Conservation (phyloP, 495 filamentous ascomycete species). For the Lichina pygmaea region DNA sequence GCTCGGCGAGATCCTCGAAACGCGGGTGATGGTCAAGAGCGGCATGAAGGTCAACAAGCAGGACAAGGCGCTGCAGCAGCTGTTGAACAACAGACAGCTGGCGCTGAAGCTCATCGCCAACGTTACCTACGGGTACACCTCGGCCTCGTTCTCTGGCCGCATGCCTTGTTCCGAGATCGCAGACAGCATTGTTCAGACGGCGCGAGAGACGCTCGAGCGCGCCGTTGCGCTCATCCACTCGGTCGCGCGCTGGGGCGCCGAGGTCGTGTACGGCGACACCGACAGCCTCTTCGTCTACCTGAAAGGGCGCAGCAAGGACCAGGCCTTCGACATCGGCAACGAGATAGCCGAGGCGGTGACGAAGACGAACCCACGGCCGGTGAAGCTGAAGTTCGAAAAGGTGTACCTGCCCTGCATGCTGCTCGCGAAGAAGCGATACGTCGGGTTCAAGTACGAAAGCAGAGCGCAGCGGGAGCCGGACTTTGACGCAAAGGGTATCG, state of each 20-base stretch:
- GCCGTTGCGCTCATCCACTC: slow-evolving; percentile 84
- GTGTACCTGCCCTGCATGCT: slow-evolving; percentile 89
- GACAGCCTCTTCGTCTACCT: slow-evolving; percentile 90
- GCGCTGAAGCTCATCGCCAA: slow-evolving; percentile 95
- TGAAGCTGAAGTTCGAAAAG: slow-evolving; percentile 97
- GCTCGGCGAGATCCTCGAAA: slow-evolving; percentile 88
- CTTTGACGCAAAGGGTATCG: slow-evolving; percentile 94
- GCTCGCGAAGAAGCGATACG: slow-evolving; percentile 91
- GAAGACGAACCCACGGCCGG: slow-evolving; percentile 64
- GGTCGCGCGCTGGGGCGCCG: slow-evolving; percentile 62
- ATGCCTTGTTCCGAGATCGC: slow-evolving; percentile 98
- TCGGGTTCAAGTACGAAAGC: slow-evolving; percentile 88
- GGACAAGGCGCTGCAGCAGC: slow-evolving; percentile 59
- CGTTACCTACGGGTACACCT: slow-evolving; percentile 94
- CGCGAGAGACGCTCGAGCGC: slow-evolving; percentile 78
- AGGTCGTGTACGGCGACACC: slow-evolving; percentile 95
- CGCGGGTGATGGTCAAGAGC: slow-evolving; percentile 89
- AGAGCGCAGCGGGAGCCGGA: slow-evolving; percentile 54
- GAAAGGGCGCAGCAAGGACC: slow-evolving; percentile 56
- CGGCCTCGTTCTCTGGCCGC: slow-evolving; percentile 77
- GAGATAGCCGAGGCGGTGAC: slow-evolving; percentile 85
- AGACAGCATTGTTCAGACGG: slow-evolving; percentile 92
- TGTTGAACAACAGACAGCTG: slow-evolving; percentile 81
- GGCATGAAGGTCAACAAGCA: slow-evolving; percentile 92
- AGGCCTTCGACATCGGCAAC: slow-evolving; percentile 78